Base-by-base conservation (phyloP, 2,329 filamentous ascomycete species). In the Lasiodiplodia citricola region DNA sequence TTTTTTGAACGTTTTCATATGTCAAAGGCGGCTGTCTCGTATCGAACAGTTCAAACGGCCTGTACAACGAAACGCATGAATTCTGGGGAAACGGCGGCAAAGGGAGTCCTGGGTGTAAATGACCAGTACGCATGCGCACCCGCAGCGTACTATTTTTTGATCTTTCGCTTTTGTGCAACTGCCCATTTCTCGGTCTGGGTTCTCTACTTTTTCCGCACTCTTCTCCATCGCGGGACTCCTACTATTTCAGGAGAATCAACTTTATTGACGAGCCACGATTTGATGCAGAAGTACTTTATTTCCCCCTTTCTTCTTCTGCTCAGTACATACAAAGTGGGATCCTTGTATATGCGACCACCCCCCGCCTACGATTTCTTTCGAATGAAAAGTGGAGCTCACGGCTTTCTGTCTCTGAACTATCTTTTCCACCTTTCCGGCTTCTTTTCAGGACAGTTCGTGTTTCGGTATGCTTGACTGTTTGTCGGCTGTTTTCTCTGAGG, bases 1-100 rank as follows among this genome's bases (percentile, higher is more conserved):
- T 7, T 63, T 23, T 51, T 28, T 60, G 3, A 25, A 13, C 23
- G 3, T n/a, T 38, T 7, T 38, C 31, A 23, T 23, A 41, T 35
- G 47, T 50, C 41, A 52, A 47, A 47, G 60, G 60, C 60, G 47
- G 60, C 60, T 64, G 60, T 64, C 60, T 64, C 60, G 58, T 58
- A 35, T 18, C 37, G 14, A 38, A 47, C 56, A 44, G 41, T 28
- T 37, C 13, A 52, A 64, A 54, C 60, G 60, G 60, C 60, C 60
- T 64, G 60, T 52, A 64, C 31, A 50, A 38, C 60, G 25, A 35
- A 52, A 44, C 47, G 21, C 37, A 28, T 31, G 25, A 54, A 25
- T 16, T 28, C 21, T 28, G 21, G 52, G 35, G 41, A 31, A 63
- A 37, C 11, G 58, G 44, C 13, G 28, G 58, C 10, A 16, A n/a